Evolutionary conservation across 495 filamentous ascomycete genomes (phyloP).

Genomic region (Aspergillus mulundensis): DNA sequence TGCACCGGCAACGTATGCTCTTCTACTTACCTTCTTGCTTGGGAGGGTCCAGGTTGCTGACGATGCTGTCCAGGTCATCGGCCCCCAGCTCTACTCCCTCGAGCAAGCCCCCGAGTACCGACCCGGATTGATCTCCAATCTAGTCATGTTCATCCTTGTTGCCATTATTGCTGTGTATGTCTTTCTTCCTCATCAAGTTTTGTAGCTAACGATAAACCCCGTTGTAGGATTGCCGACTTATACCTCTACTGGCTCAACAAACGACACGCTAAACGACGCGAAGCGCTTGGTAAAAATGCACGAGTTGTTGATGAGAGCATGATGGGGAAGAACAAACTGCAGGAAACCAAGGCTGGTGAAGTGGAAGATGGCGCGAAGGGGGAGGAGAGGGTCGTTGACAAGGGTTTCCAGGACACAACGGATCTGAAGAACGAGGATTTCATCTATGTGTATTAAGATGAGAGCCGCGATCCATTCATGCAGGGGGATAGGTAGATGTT

Average conservation of each 20-base stretch:
- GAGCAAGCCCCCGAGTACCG: constrained; percentile 23
- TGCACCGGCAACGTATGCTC: constrained; percentile 21
- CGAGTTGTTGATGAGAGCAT: constrained; percentile 22
- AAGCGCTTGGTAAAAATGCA: constrained; percentile 28
- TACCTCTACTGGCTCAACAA: constrained; percentile 48
- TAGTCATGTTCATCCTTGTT: constrained; percentile 24
- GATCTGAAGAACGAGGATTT: constrained; percentile 30
- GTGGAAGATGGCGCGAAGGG: constrained; percentile 16
- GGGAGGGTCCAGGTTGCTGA: too few species aligned
- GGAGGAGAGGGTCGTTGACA: constrained; percentile 7
- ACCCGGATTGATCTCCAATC: constrained; percentile 24
- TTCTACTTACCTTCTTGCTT: too few species aligned
- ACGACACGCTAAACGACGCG: constrained; percentile 40
- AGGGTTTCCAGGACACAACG: constrained; percentile 25
- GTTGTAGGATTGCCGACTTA: constrained; percentile 21
- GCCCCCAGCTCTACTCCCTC: constrained; percentile 23
- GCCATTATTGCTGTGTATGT: constrained; percentile 22
- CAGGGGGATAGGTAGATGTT: too few species aligned
- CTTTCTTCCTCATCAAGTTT: neutral
- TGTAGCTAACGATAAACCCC: neutral
- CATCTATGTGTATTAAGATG: constrained; percentile 23
- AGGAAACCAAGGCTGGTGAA: constrained; percentile 16
- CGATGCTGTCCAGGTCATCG: constrained; percentile 12
- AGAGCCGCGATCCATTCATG: neutral
- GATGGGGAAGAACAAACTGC: constrained; percentile 12